Conservation (phyloP, 2,329 filamentous ascomycete genomes). For the Davidsoniella eucalypti region DNA sequence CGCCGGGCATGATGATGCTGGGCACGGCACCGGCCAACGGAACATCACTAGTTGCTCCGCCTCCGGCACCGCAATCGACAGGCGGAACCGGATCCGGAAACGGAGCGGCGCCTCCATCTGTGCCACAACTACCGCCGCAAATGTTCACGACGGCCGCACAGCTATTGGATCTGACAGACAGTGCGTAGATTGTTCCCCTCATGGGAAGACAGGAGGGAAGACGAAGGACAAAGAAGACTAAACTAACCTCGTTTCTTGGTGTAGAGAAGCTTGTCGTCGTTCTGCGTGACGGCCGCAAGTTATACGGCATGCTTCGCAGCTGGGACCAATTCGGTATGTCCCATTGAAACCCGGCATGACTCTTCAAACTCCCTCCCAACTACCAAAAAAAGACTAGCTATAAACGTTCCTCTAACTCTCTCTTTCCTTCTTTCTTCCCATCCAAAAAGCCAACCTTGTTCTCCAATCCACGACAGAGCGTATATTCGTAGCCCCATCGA, state of each 20-base stretch:
- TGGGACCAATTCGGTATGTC: constrained; percentile 93
- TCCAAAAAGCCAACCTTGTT: constrained; percentile 78
- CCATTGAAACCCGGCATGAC: background rate
- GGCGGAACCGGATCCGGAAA: constrained; percentile 8
- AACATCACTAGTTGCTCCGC: constrained; percentile 16
- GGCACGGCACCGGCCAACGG: constrained; percentile 1
- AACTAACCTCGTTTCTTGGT: background rate
- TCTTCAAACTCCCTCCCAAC: background rate
- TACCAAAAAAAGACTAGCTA: background rate
- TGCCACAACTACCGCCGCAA: constrained; percentile 63
- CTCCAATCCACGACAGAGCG: constrained; percentile 86
- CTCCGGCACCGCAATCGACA: constrained; percentile 18
- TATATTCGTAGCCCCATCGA: constrained; percentile 44
- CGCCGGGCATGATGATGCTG: constrained; percentile 6
- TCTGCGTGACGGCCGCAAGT: constrained; percentile 81
- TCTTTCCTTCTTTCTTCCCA: constrained; percentile 10
- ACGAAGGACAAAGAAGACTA: background rate
- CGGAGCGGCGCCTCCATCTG: constrained; percentile 15
- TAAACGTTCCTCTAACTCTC: constrained; percentile 7
- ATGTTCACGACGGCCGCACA: constrained; percentile 98
- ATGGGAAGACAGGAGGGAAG: too few relatives aligned
- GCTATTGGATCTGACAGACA: constrained; percentile 89
- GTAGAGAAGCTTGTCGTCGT: constrained; percentile 88
- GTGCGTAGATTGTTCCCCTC: constrained; percentile 41
- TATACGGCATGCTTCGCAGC: constrained; percentile 79